Evolutionary conservation across 441 rosid species (phyloP).

Genomic region (Populus hybrid): DNA sequence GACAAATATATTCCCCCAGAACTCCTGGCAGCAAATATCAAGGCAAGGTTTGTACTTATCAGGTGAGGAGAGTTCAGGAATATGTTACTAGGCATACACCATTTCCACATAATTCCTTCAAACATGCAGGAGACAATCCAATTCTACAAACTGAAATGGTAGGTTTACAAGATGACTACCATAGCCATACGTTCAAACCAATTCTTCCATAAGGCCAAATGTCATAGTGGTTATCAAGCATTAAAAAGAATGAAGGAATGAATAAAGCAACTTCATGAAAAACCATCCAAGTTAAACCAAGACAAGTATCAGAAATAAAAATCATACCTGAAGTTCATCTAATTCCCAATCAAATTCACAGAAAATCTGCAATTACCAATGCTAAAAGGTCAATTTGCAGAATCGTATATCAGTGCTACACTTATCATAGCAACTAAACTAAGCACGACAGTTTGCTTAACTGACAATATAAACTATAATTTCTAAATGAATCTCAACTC

Average conservation of each 20-base stretch:
- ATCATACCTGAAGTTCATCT: slow-evolving; percentile 76
- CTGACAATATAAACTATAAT: background rate
- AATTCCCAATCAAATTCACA: slow-evolving; percentile 95
- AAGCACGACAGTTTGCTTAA: background rate
- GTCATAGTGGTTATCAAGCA: background rate
- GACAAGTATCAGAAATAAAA: slow-evolving; percentile 16
- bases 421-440: background rate
- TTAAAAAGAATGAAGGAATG: slow-evolving; percentile 9
- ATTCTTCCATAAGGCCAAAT: background rate
- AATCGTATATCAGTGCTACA: background rate
- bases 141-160: background rate
- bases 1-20: background rate
- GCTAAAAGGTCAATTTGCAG: slow-evolving; percentile 16
- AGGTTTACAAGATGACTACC: background rate
- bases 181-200: background rate
- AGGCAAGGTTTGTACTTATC: background rate
- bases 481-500: background rate
- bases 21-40: background rate
- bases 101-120: slow-evolving; percentile 1
- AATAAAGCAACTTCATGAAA: slow-evolving; percentile 4
- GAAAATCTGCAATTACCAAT: slow-evolving; percentile 57
- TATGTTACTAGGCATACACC: background rate
- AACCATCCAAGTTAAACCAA: background rate
- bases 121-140: background rate
- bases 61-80: no score